Conservation (phyloP, 106 monocot species). For the Acorus gramineus region DNA sequence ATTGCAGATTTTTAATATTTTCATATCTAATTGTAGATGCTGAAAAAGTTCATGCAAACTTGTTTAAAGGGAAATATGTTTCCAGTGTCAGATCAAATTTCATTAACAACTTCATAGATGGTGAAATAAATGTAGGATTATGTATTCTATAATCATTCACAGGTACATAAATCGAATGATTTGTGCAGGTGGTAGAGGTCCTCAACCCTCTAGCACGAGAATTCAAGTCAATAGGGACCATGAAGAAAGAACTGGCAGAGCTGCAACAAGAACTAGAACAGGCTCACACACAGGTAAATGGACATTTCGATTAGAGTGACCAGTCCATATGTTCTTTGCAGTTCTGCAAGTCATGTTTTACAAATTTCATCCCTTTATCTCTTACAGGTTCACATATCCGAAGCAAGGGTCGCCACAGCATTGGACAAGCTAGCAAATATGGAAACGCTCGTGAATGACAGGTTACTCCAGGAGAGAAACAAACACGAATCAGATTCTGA, state of each 20-base stretch:
- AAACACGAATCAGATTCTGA: slow-evolving; percentile 40
- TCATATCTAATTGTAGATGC: too few relatives aligned
- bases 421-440: slow-evolving; percentile 76
- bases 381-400: slow-evolving; percentile 82
- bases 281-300: slow-evolving; percentile 61
- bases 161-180: neutral
- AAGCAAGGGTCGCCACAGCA: slow-evolving; percentile 67
- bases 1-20: too few relatives aligned
- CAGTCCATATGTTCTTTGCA: too few relatives aligned
- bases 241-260: slow-evolving; percentile 89
- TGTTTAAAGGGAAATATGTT: too few relatives aligned
- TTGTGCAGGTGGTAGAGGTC: slow-evolving; percentile 83
- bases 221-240: slow-evolving; percentile 74
- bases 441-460: slow-evolving; percentile 69
- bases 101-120: too few relatives aligned
- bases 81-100: too few relatives aligned
- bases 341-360: too few relatives aligned
- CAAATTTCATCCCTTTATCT: too few relatives aligned
- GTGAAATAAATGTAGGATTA: too few relatives aligned
- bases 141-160: too few relatives aligned
- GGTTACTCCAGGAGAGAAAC: slow-evolving; percentile 41
- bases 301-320: neutral
- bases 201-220: slow-evolving; percentile 93
- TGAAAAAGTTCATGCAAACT: too few relatives aligned
- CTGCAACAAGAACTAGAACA: slow-evolving; percentile 67